Conservation (phyloP, 352 stramenopile species). For the Phytophthora meadii region DNA sequence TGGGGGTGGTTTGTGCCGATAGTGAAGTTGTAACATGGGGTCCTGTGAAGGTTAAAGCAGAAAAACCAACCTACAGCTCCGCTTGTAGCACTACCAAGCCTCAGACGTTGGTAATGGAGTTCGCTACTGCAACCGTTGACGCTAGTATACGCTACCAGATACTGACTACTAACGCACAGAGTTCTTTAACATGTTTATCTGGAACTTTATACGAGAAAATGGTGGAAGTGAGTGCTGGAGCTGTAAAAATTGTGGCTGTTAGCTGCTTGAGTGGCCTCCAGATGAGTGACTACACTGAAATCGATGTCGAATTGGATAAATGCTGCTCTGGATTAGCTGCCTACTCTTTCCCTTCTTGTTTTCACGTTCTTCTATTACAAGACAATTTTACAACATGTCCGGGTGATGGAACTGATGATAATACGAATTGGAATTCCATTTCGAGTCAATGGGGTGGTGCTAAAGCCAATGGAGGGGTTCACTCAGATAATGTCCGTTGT, state of each 20-base stretch:
- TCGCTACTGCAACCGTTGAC: conserved; percentile 37
- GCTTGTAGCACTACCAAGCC: conserved; percentile 46
- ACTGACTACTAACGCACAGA: not conserved
- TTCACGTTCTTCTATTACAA: conserved; percentile 56
- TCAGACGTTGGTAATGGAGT: conserved; percentile 33
- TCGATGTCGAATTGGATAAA: conserved; percentile 42
- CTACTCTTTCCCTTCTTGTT: conserved; percentile 49
- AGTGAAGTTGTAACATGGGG: conserved; percentile 40
- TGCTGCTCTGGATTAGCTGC: conserved; percentile 64
- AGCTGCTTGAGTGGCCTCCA: conserved; percentile 63
- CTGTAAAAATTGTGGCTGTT: conserved; percentile 50
- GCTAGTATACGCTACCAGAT: conserved; percentile 43
- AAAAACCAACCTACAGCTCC: conserved; percentile 35
- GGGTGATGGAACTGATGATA: conserved; percentile 15
- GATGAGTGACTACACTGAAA: conserved; percentile 43
- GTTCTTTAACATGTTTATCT: conserved; percentile 36
- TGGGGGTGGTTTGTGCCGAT: conserved; percentile 35
- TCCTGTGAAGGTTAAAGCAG: conserved; percentile 35
- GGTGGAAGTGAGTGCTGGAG: conserved; percentile 33
- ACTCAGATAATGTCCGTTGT: conserved; percentile 60
- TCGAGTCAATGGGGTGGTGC: conserved; percentile 68
- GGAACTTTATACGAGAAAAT: conserved; percentile 41
- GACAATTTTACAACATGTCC: conserved; percentile 58
- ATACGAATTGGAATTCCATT: conserved; percentile 46
- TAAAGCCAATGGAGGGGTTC: conserved; percentile 72